Evolutionary conservation across 768 basidiomycete species (phyloP), one percentile per base, ranked within the genome.

Genomic region (Rhizopogon rudus): DNA sequence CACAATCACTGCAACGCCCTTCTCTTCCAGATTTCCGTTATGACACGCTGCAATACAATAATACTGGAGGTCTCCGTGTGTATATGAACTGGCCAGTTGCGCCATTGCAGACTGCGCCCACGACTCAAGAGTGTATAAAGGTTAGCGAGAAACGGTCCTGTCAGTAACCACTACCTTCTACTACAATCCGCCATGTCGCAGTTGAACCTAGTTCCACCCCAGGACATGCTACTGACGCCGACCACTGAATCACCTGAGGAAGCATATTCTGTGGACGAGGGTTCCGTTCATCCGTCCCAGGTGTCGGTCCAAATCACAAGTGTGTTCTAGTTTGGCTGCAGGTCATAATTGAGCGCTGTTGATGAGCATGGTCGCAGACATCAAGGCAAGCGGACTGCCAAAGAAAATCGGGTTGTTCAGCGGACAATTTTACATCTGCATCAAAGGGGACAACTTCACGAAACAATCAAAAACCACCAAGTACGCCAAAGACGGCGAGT

Each of bases 301-400:
- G 54, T 71, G 40, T 49, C 50, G 3, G 61, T 69, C 49, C 65
- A 65, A 54, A 71, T 69, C 52, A 67, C 69, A 56, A 60, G 68
- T 63, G 28, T 13, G 49, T 12, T 29, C 25, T 16, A 28, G 8
- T 33, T 7, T 22, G 20, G 12, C 13, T 42, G 16, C 37, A 12
- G 5, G 51, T 52, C 20, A 20, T 29, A 40, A n/a, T n/a, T 29
- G 31, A 43, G 12, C 16, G 13, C 20, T 49, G 22, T 37, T 37
- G 48, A 49, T 14, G 20, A 37, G 20, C 14, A 33, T 49, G 43
- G 14, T 25, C n/a, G 7, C 45, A 69, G 68, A 62, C 57, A 69
- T 69, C 59, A 70, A 68, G 54, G 68, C 68, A n/a, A 71, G 66
- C 33, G 70, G 68, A 39, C 60, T 69, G 6, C 68, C 68, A 20